Conservation (phyloP, 2,329 filamentous ascomycete species). For the Fusarium devonianum region DNA sequence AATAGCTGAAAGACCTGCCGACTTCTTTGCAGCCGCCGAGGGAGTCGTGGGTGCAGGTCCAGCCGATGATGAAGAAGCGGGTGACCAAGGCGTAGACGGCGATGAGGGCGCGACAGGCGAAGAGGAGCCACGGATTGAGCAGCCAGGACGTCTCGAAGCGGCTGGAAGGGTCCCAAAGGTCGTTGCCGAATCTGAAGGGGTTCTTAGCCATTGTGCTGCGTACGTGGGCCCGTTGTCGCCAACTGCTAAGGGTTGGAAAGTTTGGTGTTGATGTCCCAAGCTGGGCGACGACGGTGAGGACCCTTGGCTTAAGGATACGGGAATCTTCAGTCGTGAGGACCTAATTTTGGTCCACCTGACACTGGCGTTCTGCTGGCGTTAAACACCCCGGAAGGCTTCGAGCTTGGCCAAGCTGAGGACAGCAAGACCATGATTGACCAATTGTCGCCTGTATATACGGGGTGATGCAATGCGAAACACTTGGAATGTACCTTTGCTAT, state of each 20-base stretch:
- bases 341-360: constrained; percentile 12
- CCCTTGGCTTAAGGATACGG: no score
- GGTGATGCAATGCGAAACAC: no score
- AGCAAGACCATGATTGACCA: no score
- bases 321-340: no score
- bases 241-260: not conserved
- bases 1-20: constrained; percentile 75
- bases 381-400: no score
- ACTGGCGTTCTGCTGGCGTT: not conserved
- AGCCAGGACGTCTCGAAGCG: constrained; percentile 85
- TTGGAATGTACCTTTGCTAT: no score
- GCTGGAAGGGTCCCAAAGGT: constrained; percentile 63
- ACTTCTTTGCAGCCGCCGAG: constrained; percentile 55
- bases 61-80: constrained; percentile 73
- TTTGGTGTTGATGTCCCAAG: not conserved
- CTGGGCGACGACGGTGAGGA: no score
- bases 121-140: constrained; percentile 70
- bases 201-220: constrained; percentile 22
- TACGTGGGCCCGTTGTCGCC: not conserved
- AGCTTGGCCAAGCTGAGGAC: no score
- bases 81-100: constrained; percentile 73
- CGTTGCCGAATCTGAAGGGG: constrained; percentile 50
- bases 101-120: constrained; percentile 62
- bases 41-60: constrained; percentile 61
- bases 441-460: no score